Evolutionary conservation across 2,329 filamentous ascomycete species (phyloP).

Genomic region (Fusarium floridanum): DNA sequence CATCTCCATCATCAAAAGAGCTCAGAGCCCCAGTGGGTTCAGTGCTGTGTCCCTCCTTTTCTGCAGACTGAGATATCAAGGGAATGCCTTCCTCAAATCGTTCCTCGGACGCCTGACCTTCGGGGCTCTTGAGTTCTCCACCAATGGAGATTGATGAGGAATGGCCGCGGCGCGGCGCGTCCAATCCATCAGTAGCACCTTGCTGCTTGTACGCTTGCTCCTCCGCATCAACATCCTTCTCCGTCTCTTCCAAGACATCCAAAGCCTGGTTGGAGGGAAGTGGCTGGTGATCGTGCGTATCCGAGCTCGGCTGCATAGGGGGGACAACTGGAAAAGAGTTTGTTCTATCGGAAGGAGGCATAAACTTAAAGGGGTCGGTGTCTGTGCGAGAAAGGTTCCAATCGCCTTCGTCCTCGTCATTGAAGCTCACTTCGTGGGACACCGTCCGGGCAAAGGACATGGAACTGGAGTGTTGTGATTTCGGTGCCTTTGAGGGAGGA

Average conservation of each 20-base stretch:
- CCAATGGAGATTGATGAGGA: slow-evolving; percentile 56
- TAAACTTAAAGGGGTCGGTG: slow-evolving; percentile 71
- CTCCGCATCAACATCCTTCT: slow-evolving; percentile 60
- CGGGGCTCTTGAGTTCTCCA: slow-evolving; percentile 56
- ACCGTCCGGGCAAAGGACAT: slow-evolving; percentile 75
- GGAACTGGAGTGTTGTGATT: slow-evolving; percentile 69
- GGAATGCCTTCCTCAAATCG: slow-evolving; percentile 80
- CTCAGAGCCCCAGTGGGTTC: slow-evolving; percentile 43
- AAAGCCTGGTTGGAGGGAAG: slow-evolving; percentile 65
- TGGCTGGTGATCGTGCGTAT: slow-evolving; percentile 52
- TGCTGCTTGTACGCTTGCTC: slow-evolving; percentile 52
- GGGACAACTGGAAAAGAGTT: slow-evolving; percentile 74
- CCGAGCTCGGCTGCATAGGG: slow-evolving; percentile 49
- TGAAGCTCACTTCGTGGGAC: slow-evolving; percentile 71
- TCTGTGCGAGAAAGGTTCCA: slow-evolving; percentile 66
- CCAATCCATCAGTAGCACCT: slow-evolving; percentile 19
- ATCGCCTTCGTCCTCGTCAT: slow-evolving; percentile 71
- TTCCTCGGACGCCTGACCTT: slow-evolving; percentile 63
- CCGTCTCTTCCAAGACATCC: slow-evolving; percentile 66
- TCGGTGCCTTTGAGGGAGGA: slow-evolving; percentile 45
- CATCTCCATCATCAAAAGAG: slow-evolving; percentile 60
- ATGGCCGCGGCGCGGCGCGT: slow-evolving; percentile 37
- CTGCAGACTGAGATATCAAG: slow-evolving; percentile 61
- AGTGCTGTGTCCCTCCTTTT: slow-evolving; percentile 7
- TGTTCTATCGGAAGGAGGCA: slow-evolving; percentile 68